Percentiles rank a stretch among this genome's conserved stretches.
Evolutionary conservation across 78 protist species (phyloP).

Genomic region (slime mould (Dictyostelium discoideum)): DNA sequence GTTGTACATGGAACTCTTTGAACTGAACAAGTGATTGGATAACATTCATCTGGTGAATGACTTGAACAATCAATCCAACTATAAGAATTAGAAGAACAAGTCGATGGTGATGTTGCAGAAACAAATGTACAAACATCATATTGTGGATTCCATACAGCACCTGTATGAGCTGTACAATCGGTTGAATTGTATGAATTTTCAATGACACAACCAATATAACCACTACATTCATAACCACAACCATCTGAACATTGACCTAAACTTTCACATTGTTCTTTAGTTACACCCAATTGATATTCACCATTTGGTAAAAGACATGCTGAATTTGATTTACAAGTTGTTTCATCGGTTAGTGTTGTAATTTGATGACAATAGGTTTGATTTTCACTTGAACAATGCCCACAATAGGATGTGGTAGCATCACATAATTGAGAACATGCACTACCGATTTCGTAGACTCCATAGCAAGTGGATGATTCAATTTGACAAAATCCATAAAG

Average conservation of each 20-base stretch:
- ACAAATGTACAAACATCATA: background rate
- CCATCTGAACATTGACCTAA: background rate
- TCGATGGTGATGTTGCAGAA: background rate
- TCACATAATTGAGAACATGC: background rate
- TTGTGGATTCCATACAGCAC: background rate
- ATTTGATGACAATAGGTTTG: background rate
- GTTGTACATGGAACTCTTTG: background rate
- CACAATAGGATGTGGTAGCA: background rate
- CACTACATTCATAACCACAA: constrained; percentile 52
- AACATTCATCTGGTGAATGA: background rate
- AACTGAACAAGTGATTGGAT: background rate
- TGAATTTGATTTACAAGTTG: background rate
- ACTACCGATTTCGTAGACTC: background rate
- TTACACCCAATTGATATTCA: background rate
- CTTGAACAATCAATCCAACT: background rate
- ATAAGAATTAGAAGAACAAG: background rate
- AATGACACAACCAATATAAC: background rate
- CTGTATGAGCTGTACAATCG: background rate
- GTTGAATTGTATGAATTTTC: background rate
- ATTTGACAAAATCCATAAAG: background rate
- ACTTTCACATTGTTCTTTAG: background rate
- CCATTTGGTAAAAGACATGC: background rate
- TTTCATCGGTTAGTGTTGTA: background rate
- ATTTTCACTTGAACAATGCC: constrained; percentile 33
- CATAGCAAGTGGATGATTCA: background rate